Base-by-base conservation (phyloP, 2,329 filamentous ascomycete species). In the Teratosphaeria destructans region DNA sequence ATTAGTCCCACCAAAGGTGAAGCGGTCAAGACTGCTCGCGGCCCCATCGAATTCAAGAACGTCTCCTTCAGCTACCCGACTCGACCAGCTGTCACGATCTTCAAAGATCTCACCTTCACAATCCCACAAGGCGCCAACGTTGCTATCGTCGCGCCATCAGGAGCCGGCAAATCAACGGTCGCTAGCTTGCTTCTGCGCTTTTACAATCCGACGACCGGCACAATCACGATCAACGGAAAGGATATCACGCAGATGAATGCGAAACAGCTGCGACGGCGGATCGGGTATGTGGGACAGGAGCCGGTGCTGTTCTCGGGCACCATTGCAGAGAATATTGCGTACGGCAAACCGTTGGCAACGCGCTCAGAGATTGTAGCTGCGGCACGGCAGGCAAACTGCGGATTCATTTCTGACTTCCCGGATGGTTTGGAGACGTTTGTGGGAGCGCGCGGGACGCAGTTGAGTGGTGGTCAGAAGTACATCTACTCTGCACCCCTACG, bases 161-260 rank as follows among this genome's bases (percentile, higher is more conserved):
- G 94, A 61, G 94, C 94, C 62, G 94, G 94, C 62, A 99, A 99
- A 76, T 95, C 90, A 1, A 99, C 94, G 0, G 94, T 99, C 37
- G 91, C 90, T 3, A 90, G 90, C n/a, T 78, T 99, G 27, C 78
- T 99, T 5, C 79, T 97, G 54, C 85, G 94, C 52, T 99, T 99
- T 76, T 99, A 99, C 73, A 85, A 86, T 54, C 90, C 92, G 2
- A 92, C 83, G 0, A 75, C 80, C 3, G 94, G 94, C 14, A 80
- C 79, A 3, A 91, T 99, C 63, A 83, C 82, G 34, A 94, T 99
- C 67, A 87, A 93, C 63, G 93, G 91, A 37, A 82, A 85, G 26
- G 91, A 97, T 67, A 86, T 97, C 61, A 82, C 85, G 8, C 82
- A 79, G 5, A 88, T 99, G 85, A 99, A 99, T 69, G 89, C 89